Percentiles rank a stretch among this genome's conserved stretches.
Evolutionary conservation across 257 asterid genomes (phyloP).

Genomic region (Capsicum rhomboideum): DNA sequence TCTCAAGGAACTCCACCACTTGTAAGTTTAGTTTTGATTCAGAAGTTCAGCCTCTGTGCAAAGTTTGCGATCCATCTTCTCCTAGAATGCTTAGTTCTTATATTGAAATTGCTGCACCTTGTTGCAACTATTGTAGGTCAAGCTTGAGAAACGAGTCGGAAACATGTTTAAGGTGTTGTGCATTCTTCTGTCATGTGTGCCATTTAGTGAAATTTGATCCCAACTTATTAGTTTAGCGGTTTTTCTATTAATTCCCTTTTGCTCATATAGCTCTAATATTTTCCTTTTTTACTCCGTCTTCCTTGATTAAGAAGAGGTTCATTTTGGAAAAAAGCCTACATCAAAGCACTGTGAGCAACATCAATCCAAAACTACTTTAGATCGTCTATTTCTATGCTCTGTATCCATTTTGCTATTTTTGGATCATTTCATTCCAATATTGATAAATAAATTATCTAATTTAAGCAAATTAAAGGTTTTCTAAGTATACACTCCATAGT

Average conservation of each 20-base stretch:
- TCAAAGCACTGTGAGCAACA: background rate
- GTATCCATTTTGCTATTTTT: background rate
- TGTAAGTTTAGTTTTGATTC: conserved; percentile 42
- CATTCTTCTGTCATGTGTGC: conserved; percentile 1
- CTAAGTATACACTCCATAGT: background rate
- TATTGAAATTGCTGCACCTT: background rate
- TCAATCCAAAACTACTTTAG: background rate
- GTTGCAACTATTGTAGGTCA: background rate
- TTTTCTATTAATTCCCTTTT: background rate
- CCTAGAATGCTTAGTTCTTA: background rate
- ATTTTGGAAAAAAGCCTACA: background rate
- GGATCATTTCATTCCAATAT: background rate
- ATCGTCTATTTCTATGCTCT: background rate
- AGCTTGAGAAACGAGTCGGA: background rate
- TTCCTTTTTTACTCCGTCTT: background rate
- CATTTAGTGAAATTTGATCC: background rate
- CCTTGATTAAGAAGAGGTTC: background rate
- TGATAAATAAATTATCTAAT: background rate
- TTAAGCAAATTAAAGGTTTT: background rate
- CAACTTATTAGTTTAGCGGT: background rate
- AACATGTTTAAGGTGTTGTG: background rate
- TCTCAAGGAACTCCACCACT: conserved; percentile 99
- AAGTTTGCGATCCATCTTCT: background rate
- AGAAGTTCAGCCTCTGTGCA: background rate
- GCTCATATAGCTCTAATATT: background rate